Evolutionary conservation across 352 stramenopile genomes (phyloP).

Genomic region (Globisporangium perplexum): DNA sequence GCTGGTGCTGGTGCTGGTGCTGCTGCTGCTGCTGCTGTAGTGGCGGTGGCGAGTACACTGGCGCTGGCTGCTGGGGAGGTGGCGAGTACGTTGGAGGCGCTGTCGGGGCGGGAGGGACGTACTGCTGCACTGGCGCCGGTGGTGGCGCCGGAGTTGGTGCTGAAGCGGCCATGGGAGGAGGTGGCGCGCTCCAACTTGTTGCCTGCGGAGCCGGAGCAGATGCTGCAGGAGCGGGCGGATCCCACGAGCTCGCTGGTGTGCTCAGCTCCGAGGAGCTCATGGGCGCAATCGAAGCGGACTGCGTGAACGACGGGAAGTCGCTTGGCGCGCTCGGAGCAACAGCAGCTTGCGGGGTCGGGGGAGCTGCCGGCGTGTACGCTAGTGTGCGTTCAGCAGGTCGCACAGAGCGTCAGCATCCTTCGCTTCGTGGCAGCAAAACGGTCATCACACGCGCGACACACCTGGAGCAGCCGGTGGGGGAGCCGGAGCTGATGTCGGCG

Average conservation of each 20-base stretch:
- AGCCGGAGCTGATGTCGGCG: constrained; percentile 1
- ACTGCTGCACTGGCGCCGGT: neutral
- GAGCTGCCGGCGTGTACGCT: constrained; percentile 6
- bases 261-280: constrained; percentile 10
- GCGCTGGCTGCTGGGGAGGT: neutral
- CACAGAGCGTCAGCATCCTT: neutral
- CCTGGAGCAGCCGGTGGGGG: neutral
- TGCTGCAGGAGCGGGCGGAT: neutral
- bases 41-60: neutral
- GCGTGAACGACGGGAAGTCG: constrained; percentile 49
- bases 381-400: constrained; percentile 4
- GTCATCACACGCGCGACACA: neutral
- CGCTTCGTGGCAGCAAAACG: neutral
- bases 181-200: constrained; percentile 5
- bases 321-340: constrained; percentile 6
- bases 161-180: neutral
- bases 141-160: neutral
- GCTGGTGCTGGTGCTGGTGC: neutral
- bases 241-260: constrained; percentile 7
- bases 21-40: constrained; percentile 2
- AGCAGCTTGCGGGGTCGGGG: constrained; percentile 3
- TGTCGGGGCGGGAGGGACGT: neutral
- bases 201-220: constrained; percentile 1
- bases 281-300: constrained; percentile 21
- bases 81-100: neutral